These are phyloP conservation scores for Fusarium stilboides DNA, from an alignment of 2,329 filamentous ascomycete species.

Conservation along the genomic window DNA sequence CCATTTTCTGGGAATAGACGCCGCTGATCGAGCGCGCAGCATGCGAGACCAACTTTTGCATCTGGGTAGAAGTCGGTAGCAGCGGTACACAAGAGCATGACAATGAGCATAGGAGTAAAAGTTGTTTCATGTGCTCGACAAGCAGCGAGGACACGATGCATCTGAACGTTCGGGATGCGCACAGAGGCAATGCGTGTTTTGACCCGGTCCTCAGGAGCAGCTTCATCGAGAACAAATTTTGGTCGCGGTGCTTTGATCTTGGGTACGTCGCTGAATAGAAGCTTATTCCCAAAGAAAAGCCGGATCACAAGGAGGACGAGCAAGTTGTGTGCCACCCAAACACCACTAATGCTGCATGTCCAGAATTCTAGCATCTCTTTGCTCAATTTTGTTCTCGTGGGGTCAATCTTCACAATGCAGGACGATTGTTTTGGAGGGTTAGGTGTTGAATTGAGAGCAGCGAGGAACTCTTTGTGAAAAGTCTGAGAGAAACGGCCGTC, in stretches of 20 bases:
- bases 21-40: slow-evolving; percentile 33
- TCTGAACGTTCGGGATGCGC: slow-evolving; percentile 28
- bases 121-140: slow-evolving; percentile 42
- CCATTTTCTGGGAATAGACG: slow-evolving; percentile 1
- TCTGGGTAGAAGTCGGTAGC: slow-evolving; percentile 43
- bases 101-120: slow-evolving; percentile 44
- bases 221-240: background rate
- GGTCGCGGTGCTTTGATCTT: background rate
- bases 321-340: no score
- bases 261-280: background rate
- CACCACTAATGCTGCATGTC: no score
- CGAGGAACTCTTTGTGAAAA: slow-evolving; percentile 34
- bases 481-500: slow-evolving; percentile 32
- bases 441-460: slow-evolving; percentile 19
- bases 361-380: no score
- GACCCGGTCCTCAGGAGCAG: slow-evolving; percentile 18
- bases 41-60: slow-evolving; percentile 36
- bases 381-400: no score
- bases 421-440: no score
- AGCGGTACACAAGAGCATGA: slow-evolving; percentile 30
- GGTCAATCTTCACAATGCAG: no score
- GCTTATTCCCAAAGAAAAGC: background rate
- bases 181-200: slow-evolving; percentile 12
- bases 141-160: slow-evolving; percentile 19
- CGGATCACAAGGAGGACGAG: no score